Conservation (phyloP, 2,329 filamentous ascomycete genomes). For the Decorospora gaudefroyi region DNA sequence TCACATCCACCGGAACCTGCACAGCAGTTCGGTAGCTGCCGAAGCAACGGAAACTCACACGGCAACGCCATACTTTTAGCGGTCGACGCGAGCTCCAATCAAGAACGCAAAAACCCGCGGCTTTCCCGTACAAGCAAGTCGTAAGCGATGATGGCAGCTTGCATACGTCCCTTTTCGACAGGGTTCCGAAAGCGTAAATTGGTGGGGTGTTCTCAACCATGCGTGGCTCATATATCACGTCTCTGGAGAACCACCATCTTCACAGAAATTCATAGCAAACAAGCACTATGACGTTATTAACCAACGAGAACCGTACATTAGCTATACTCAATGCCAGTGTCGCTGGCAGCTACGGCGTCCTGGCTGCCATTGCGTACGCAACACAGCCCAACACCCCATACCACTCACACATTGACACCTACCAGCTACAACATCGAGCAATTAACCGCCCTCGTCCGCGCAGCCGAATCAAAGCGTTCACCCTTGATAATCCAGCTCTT, state of each 20-base stretch:
- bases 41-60: neutral
- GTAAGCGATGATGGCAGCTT: neutral
- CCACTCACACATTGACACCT: conserved; percentile 3
- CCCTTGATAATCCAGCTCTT: conserved; percentile 47
- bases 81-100: conserved; percentile 19
- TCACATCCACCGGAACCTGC: conserved; percentile 1
- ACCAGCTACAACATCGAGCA: conserved; percentile 45
- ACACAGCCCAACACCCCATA: no score
- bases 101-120: neutral
- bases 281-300: conserved; percentile 23
- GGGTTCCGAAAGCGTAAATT: conserved; percentile 9
- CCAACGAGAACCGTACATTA: conserved; percentile 37
- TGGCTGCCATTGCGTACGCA: conserved; percentile 51
- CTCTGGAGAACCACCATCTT: no score
- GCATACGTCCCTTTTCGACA: neutral
- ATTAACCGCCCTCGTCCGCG: conserved; percentile 41
- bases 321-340: conserved; percentile 62
- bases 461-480: conserved; percentile 42
- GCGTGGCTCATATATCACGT: no score
- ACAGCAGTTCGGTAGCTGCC: neutral
- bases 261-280: neutral
- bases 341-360: conserved; percentile 61
- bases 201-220: no score
- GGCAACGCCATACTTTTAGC: neutral
- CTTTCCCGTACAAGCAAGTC: conserved; percentile 1